Conservation (phyloP, 805 yeast genomes). For the Millerozyma acaciae region DNA sequence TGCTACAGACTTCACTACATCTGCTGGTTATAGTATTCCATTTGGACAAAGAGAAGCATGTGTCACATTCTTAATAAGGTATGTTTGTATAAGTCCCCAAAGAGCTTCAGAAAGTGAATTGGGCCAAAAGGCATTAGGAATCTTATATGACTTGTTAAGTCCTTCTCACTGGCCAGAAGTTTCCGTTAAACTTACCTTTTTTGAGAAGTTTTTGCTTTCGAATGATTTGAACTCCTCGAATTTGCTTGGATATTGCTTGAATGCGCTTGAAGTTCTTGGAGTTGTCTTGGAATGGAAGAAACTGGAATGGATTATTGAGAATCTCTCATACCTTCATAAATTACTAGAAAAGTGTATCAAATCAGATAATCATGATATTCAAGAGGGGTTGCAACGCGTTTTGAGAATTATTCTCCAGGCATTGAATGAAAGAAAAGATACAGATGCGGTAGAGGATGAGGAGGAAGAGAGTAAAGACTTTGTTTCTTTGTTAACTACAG, state of each 20-base stretch:
- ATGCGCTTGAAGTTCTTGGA: conserved; percentile 85
- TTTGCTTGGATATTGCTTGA: conserved; percentile 74
- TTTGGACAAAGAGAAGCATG: conserved; percentile 83
- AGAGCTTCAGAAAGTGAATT: conserved; percentile 79
- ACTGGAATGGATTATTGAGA: conserved; percentile 73
- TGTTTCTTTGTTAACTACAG: conserved; percentile 54
- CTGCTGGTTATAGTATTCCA: conserved; percentile 58
- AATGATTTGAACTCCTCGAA: conserved; percentile 70
- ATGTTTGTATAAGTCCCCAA: conserved; percentile 81
- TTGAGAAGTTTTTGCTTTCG: conserved; percentile 80
- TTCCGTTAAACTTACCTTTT: conserved; percentile 77
- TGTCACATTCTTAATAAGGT: conserved; percentile 81
- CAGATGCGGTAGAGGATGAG: conserved; percentile 48
- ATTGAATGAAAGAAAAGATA: conserved; percentile 42
- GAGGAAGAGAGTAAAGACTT: conserved; percentile 64
- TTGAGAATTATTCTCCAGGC: conserved; percentile 66
- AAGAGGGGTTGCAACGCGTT: conserved; percentile 76
- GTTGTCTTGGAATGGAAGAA: conserved; percentile 78
- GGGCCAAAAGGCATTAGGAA: conserved; percentile 77
- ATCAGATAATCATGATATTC: conserved; percentile 82
- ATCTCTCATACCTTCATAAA: conserved; percentile 64
- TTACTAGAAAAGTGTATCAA: conserved; percentile 77
- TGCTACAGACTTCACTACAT: conserved; percentile 39
- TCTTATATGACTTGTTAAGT: conserved; percentile 67
- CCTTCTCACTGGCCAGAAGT: conserved; percentile 84